phyloP scores from a whole-genome alignment of 78 protist genomes.

The Chrysochromulina parva region DNA sequence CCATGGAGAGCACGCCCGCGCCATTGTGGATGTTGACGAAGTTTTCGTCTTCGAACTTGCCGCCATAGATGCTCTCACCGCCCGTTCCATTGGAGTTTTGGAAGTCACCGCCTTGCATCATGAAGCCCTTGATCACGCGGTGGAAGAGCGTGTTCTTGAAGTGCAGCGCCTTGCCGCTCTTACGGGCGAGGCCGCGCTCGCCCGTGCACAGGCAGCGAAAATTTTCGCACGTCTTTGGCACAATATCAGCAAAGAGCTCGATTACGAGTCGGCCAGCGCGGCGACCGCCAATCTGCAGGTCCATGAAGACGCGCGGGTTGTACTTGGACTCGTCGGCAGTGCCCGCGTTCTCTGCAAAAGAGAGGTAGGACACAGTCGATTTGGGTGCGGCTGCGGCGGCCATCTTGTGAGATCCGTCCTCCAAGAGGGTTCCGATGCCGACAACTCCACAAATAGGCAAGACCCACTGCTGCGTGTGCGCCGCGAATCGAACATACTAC shows the following conservation, averaged over 20 bases:
- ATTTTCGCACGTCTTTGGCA: constrained; percentile 56
- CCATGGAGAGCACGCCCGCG: constrained; percentile 79
- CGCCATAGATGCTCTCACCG: constrained; percentile 94
- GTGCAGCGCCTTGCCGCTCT: neutral
- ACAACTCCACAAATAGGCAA: no score
- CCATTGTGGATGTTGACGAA: neutral
- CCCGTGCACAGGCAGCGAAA: constrained; percentile 51
- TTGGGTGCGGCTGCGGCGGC: no score
- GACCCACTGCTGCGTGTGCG: no score
- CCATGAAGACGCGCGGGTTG: constrained; percentile 11
- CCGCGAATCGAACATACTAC: no score
- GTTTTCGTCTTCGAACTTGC: constrained; percentile 75
- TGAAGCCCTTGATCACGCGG: constrained; percentile 45
- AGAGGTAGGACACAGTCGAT: no score
- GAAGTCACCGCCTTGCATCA: constrained; percentile 95
- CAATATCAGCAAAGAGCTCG: neutral
- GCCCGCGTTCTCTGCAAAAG: neutral
- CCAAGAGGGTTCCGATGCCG: no score
- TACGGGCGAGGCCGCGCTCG: neutral
- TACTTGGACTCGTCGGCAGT: neutral
- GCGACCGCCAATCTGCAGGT: constrained; percentile 21
- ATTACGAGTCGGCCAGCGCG: constrained; percentile 45
- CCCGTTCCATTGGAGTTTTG: constrained; percentile 95
- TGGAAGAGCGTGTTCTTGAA: constrained; percentile 37
- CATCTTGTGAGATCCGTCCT: no score